Evolutionary conservation across 2,329 filamentous ascomycete genomes (phyloP), one percentile per base, ranked within the genome.

Genomic region (Thielaviopsis ethacetica): DNA sequence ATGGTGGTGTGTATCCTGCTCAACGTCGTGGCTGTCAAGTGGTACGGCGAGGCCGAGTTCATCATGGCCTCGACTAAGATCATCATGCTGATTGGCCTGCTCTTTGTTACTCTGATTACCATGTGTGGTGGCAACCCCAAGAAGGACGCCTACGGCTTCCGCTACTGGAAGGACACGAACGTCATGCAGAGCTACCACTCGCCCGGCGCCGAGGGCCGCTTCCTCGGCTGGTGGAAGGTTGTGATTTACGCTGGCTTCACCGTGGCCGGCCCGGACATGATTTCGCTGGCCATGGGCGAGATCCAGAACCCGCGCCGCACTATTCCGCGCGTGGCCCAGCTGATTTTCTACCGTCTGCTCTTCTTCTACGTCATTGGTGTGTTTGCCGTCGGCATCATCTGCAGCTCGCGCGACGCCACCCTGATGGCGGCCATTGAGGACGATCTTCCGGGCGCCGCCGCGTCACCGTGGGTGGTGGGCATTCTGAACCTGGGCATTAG

Each of bases 261-360:
- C 41, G 80, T 86, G 62, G 78, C 80, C 13, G 83, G 83, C 5
- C 82, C 82, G 0, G 83, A 86, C 65, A 85, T 85, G 69, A 80
- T 86, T 62, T 72, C 75, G 27, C 76, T 81, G 54, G 71, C 74
- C 1, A 70, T 72, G 1, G 74, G 73, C 52, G 84, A 87, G 69
- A 78, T 83, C 19, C 76, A 83, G 65, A 84, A 85, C 66, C 83
- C 84, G 1, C 77, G 84, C 50, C 69, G 71, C 24, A 78, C 81
- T 30, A 80, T 90, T 69, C 85, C 85, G 0, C 78, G 77, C 60
- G 85, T 85, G 1, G 87, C 80, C 71, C 87, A 86, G 63, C 81
- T 82, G 53, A 83, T 88, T 38, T 88, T 88, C 70, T 87, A 84
- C 68, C 82, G 86, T 54, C 73, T 89, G 34, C 83, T 83, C 0